Base-by-base conservation (phyloP, 345 rosid genomes). In the Pelargonium nanum region DNA sequence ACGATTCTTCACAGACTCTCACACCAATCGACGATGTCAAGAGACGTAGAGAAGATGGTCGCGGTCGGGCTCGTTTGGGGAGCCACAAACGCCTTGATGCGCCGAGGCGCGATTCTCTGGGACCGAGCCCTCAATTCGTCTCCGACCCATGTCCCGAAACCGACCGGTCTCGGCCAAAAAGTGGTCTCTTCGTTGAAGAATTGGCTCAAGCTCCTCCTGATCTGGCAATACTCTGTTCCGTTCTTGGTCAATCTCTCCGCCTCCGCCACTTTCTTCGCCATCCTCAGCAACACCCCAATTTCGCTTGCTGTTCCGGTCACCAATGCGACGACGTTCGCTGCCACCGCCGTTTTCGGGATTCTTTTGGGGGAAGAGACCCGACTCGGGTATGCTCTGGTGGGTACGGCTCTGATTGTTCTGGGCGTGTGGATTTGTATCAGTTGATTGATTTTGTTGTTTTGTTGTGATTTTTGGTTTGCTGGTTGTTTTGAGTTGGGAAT, bases 1-100 rank as follows among this genome's bases (percentile, higher is more conserved):
- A 28, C 8, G 34, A 28, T 28, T 28, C 8, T 28, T 8, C 6
- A 34, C 13, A 5, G 45, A 34, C 7, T 5, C 13, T 34, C 45
- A 34, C 45, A 34, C 13, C 13, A 2, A 1, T n/a, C 44, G 44
- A 62, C 65, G 56, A 82, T 86, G 88, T 68, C 69, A 55, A 80
- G 80, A 40, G 92, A 86, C 69, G 75, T 81, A 52, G 83, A 86
- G 75, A 88, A 86, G 75, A 88, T 86, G 96, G 82, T 88, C 56
- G 89, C 86, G 0, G 86, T 91, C n/a, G 95, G 95, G 62, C 61
- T 91, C 16, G 78, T 88, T 7, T 91, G 96, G 98, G 98, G 96
- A 12, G 88, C 90, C 59, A 91, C 98, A 70, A 88, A 91, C 70
- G 95, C 96, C 22, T 71, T 84, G 19, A 85, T 91, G 74, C 95